phyloP scores from a whole-genome alignment of 116 monocot species.

The Dioscorea cayenensis region DNA sequence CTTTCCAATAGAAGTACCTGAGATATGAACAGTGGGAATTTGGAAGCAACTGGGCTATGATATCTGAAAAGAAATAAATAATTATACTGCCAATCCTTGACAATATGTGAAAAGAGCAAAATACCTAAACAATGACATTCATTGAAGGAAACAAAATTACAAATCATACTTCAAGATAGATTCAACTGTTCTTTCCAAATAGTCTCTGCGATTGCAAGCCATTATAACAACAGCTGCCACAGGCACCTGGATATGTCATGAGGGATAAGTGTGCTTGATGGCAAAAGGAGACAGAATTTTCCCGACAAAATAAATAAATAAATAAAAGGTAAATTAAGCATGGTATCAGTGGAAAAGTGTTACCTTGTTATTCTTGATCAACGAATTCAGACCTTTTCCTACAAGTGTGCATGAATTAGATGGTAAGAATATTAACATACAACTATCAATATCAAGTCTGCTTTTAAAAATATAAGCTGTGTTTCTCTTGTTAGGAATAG shows the following conservation, averaged over 20 bases:
- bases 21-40: constrained; percentile 88
- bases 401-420: constrained; percentile 15
- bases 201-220: constrained; percentile 95
- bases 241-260: constrained; percentile 40
- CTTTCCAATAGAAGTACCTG: constrained; percentile 44
- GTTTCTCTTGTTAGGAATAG: too few species aligned
- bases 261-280: constrained; percentile 1
- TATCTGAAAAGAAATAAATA: constrained; percentile 42
- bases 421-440: not conserved
- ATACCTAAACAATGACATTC: not conserved
- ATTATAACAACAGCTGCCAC: constrained; percentile 96
- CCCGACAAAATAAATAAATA: not conserved
- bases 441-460: too few species aligned
- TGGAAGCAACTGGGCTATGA: constrained; percentile 71
- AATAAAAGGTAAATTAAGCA: not conserved
- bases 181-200: constrained; percentile 74
- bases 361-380: constrained; percentile 44
- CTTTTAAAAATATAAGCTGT: too few species aligned
- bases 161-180: constrained; percentile 76
- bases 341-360: not conserved
- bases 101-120: not conserved
- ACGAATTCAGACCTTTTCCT: constrained; percentile 47
- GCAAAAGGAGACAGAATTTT: not conserved
- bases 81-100: not conserved
- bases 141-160: constrained; percentile 6